Percentiles rank a stretch among this genome's conserved stretches.
phyloP scores from a whole-genome alignment of 139 green algal species.

The Raphidocelis subcapitata region DNA sequence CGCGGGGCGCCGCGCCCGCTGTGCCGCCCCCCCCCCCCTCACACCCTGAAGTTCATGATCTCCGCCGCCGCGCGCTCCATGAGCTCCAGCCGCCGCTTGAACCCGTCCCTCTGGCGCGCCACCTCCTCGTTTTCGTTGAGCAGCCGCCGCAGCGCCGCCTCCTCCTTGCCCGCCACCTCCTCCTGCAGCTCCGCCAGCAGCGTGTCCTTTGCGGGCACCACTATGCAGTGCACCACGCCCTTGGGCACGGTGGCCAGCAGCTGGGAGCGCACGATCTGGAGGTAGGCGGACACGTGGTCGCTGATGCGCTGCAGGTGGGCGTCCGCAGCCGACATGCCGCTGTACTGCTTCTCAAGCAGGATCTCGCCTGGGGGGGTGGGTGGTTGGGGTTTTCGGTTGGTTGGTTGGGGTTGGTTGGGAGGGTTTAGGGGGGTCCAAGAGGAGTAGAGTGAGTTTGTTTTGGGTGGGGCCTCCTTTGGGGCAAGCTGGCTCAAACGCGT shows the following conservation, averaged over 20 bases:
- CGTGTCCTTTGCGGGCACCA: slow-evolving; percentile 72
- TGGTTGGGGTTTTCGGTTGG: background rate
- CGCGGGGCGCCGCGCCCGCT: too few relatives aligned
- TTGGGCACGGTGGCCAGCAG: slow-evolving; percentile 91
- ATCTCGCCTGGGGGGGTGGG: slow-evolving; percentile 24
- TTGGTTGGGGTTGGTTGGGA: too few relatives aligned
- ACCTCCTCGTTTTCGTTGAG: slow-evolving; percentile 85
- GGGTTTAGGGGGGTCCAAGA: background rate
- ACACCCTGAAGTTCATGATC: slow-evolving; percentile 42
- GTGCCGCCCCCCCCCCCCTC: background rate
- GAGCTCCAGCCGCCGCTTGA: slow-evolving; percentile 45
- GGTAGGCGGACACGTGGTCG: slow-evolving; percentile 86
- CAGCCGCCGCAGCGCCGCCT: slow-evolving; percentile 71
- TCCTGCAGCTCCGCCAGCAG: slow-evolving; percentile 73
- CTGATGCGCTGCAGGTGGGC: slow-evolving; percentile 74
- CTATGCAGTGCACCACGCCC: slow-evolving; percentile 89
- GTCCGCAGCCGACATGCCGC: slow-evolving; percentile 46
- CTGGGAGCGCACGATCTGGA: slow-evolving; percentile 85
- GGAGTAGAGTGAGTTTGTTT: background rate
- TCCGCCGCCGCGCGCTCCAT: slow-evolving; percentile 50
- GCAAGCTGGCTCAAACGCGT: too few relatives aligned
- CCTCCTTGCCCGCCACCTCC: slow-evolving; percentile 73
- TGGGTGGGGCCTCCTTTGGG: too few relatives aligned
- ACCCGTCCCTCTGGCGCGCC: slow-evolving; percentile 58
- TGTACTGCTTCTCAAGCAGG: slow-evolving; percentile 55